These are phyloP conservation scores for Boletus vinaceobasis DNA, from an alignment of 768 basidiomycete species.

Conservation along the genomic window DNA sequence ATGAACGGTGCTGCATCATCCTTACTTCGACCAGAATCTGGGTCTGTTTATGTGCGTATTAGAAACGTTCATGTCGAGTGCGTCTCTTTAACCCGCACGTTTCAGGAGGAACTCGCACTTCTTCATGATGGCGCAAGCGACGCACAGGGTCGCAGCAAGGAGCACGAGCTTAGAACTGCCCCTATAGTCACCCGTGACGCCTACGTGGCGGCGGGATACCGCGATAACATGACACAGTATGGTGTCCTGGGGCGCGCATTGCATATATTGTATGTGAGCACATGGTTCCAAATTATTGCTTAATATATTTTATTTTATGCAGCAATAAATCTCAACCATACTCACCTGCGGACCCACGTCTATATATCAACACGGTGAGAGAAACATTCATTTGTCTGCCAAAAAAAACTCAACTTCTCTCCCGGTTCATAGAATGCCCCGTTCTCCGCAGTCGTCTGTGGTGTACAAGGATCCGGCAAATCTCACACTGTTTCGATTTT, in stretches of 20 bases:
- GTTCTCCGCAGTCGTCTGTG: constrained; percentile 72
- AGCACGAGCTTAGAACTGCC: constrained; percentile 40
- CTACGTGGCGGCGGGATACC: constrained; percentile 33
- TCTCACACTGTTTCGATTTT: constrained; percentile 69
- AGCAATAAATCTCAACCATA: constrained; percentile 32
- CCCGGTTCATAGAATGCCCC: constrained; percentile 54
- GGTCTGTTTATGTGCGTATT: constrained; percentile 22
- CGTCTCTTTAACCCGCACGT: neutral
- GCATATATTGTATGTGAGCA: constrained; percentile 40
- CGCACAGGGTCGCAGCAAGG: constrained; percentile 24
- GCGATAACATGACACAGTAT: constrained; percentile 47
- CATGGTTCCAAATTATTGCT: neutral
- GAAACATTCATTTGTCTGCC: neutral
- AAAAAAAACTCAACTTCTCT: neutral
- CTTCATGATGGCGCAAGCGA: constrained; percentile 25
- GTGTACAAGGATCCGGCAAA: constrained; percentile 75
- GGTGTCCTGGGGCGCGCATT: constrained; percentile 56
- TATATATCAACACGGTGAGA: constrained; percentile 68
- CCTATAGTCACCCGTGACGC: constrained; percentile 55
- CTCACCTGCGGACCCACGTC: constrained; percentile 42
- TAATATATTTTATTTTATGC: constrained; percentile 12
- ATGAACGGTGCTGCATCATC: constrained; percentile 3
- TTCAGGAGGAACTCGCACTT: constrained; percentile 32
- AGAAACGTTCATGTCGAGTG: neutral
- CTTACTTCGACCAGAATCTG: constrained; percentile 3